phyloP scores from a whole-genome alignment of 129 eudicot genomes.

The Helichrysum umbraculigerum region DNA sequence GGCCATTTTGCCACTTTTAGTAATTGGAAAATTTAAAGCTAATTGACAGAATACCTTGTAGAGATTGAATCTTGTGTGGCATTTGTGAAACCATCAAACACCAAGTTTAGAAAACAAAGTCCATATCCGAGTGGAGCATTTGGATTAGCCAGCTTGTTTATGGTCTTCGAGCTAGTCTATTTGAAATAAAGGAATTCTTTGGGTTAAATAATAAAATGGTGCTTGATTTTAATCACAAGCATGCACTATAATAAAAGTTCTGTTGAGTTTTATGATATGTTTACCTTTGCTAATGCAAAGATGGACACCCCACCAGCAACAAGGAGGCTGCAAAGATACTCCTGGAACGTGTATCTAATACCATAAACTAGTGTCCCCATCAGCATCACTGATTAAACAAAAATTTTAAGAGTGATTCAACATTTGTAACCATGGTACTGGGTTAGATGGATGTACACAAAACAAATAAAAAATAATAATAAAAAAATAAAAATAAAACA shows the following conservation, averaged over 20 bases:
- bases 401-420: not conserved
- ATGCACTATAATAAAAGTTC: not conserved
- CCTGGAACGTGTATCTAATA: slow-evolving; percentile 73
- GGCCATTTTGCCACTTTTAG: not conserved
- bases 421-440: not conserved
- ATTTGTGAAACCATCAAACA: slow-evolving; percentile 97
- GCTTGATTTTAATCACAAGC: not conserved
- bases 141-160: slow-evolving; percentile 89
- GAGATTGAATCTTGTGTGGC: slow-evolving; percentile 97
- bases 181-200: slow-evolving; percentile 2
- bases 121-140: slow-evolving; percentile 97
- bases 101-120: slow-evolving; percentile 88
- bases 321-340: slow-evolving; percentile 84
- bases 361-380: slow-evolving; percentile 97
- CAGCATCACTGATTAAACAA: slow-evolving; percentile 73
- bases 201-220: not conserved
- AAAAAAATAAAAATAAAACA: too few species aligned
- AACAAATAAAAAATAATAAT: not conserved
- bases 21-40: not conserved
- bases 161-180: slow-evolving; percentile 98
- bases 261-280: not conserved
- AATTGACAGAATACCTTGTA: slow-evolving; percentile 52
- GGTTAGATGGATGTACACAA: not conserved
- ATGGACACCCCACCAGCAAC: slow-evolving; percentile 98
- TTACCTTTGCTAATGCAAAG: slow-evolving; percentile 85